Conservation (phyloP, 345 rosid genomes). For the Populus nigra region DNA sequence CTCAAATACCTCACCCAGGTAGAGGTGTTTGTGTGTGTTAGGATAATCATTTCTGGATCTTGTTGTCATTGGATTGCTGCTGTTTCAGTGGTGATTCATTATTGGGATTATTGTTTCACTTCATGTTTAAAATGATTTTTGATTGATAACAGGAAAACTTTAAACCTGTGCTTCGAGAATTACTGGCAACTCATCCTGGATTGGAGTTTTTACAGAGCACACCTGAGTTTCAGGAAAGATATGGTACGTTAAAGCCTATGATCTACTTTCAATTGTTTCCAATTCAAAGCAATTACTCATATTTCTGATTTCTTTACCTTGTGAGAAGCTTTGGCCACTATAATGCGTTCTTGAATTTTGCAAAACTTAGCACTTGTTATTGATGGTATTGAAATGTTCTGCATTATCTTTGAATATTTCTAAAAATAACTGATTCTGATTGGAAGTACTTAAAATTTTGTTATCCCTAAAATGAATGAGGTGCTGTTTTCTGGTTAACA, state of each 20-base stretch:
- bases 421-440: conserved; percentile 1
- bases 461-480: not conserved
- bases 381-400: not conserved
- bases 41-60: not conserved
- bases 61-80: not conserved
- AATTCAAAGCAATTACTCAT: not conserved
- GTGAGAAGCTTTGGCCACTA: not conserved
- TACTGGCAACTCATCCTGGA: conserved; percentile 80
- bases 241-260: conserved; percentile 47
- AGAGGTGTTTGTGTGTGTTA: not conserved
- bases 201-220: conserved; percentile 70
- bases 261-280: not conserved
- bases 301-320: not conserved
- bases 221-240: conserved; percentile 91
- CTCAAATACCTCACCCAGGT: conserved; percentile 75
- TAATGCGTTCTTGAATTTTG: not conserved
- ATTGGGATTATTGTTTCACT: too few species aligned
- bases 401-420: not conserved
- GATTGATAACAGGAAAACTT: conserved; percentile 68
- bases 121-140: conserved; percentile 3
- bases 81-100: not conserved
- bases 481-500: not conserved
- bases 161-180: conserved; percentile 75
- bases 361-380: not conserved
- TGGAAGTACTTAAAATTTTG: not conserved